Conservation (phyloP, 2,329 filamentous ascomycete genomes). For the Sclerotiophoma versabilis region DNA sequence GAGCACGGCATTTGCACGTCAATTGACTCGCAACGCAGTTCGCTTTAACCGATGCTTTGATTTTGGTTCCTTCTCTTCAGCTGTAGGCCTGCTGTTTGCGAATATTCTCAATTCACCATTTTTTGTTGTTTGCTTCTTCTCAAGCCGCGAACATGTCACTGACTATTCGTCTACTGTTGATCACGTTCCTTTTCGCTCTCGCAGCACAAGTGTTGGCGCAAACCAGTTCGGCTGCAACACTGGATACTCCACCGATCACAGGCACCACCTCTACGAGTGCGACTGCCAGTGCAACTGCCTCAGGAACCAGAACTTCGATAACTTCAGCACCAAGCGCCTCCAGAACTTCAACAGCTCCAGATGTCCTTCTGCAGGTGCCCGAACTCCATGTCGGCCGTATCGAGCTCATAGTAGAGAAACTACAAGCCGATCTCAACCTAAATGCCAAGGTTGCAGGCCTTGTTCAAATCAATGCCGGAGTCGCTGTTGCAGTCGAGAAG, state of each 20-base stretch:
- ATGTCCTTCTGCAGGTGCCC: constrained; percentile 66
- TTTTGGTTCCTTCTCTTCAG: constrained; percentile 15
- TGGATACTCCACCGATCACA: constrained; percentile 39
- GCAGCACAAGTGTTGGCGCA: constrained; percentile 39
- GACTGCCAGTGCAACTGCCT: constrained; percentile 8
- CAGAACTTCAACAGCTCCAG: constrained; percentile 54
- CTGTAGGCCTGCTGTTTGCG: constrained; percentile 3
- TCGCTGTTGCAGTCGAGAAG: constrained; percentile 55
- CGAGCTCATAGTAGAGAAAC: constrained; percentile 66
- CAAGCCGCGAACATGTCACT: constrained; percentile 42
- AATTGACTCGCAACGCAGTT: constrained; percentile 17
- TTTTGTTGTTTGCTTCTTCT: constrained; percentile 19
- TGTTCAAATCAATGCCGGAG: constrained; percentile 61
- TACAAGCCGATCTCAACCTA: constrained; percentile 66
- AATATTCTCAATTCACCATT: not conserved
- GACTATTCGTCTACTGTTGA: constrained; percentile 44
- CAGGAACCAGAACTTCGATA: constrained; percentile 18
- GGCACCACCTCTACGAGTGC: constrained; percentile 23
- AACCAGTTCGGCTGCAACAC: constrained; percentile 28
- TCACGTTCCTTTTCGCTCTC: constrained; percentile 38
- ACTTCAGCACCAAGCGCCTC: constrained; percentile 36
- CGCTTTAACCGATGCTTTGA: constrained; percentile 25
- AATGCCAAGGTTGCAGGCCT: constrained; percentile 66
- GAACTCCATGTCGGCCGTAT: constrained; percentile 66
- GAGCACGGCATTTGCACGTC: constrained; percentile 32